These are phyloP conservation scores for Phylloporus rhodoxanthus DNA, from an alignment of 768 basidiomycete genomes.

Conservation along the genomic window DNA sequence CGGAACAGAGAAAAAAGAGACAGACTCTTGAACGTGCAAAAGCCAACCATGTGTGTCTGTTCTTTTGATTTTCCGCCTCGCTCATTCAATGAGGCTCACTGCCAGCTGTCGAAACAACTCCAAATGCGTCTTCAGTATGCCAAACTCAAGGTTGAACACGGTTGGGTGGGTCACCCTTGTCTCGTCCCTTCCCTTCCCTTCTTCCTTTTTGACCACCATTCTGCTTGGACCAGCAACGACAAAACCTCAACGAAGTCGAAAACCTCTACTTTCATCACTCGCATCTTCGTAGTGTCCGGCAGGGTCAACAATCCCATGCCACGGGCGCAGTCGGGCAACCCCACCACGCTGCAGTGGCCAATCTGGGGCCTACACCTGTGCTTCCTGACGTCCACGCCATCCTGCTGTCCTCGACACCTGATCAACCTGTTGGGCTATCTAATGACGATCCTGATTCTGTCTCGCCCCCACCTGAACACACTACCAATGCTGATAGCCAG, in stretches of 20 bases:
- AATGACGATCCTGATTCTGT: background rate
- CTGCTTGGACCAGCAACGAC: slow-evolving; percentile 50
- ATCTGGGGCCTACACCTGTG: background rate
- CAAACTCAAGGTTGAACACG: slow-evolving; percentile 71
- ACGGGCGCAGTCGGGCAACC: slow-evolving; percentile 11
- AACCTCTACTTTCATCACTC: slow-evolving; percentile 77
- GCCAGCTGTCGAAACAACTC: slow-evolving; percentile 63
- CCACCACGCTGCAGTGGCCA: slow-evolving; percentile 4
- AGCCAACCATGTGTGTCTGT: slow-evolving; percentile 47
- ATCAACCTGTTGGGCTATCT: background rate
- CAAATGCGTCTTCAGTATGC: slow-evolving; percentile 74
- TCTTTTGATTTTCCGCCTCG: background rate
- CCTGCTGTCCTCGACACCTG: background rate
- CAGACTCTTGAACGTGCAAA: slow-evolving; percentile 51
- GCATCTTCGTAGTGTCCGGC: slow-evolving; percentile 36
- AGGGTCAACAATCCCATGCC: background rate
- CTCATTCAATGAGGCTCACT: background rate
- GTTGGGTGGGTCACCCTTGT: slow-evolving; percentile 54
- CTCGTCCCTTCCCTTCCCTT: background rate
- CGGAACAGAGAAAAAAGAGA: slow-evolving; percentile 39
- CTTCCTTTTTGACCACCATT: slow-evolving; percentile 2
- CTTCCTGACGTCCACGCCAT: slow-evolving; percentile 2
- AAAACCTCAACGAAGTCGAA: slow-evolving; percentile 76
- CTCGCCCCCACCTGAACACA: slow-evolving; percentile 6
- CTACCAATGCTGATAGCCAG: background rate